phyloP scores from a whole-genome alignment of 768 basidiomycete species.

The Cubamyces sp. region DNA sequence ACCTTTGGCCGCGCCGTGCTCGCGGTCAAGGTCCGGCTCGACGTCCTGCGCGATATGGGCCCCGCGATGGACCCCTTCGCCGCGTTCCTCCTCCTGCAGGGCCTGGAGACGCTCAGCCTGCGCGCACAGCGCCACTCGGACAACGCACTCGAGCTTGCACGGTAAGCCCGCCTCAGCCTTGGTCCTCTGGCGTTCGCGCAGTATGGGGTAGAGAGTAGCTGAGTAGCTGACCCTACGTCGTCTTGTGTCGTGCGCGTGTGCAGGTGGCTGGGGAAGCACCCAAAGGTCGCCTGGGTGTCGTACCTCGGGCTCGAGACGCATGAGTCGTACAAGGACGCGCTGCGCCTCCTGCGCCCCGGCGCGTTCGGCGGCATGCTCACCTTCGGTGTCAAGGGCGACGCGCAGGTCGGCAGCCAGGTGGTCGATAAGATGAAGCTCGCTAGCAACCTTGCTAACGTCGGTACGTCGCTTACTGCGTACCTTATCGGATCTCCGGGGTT shows the following conservation, averaged over 20 bases:
- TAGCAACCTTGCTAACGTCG: conserved; percentile 75
- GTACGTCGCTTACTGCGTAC: conserved; percentile 42
- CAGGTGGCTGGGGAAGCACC: conserved; percentile 64
- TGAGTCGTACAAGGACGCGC: conserved; percentile 60
- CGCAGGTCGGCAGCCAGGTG: conserved; percentile 53
- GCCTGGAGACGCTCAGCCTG: conserved; percentile 76
- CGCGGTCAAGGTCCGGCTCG: conserved; percentile 65
- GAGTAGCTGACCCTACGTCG: too few relatives aligned
- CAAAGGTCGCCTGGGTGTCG: conserved; percentile 74
- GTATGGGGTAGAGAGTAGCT: too few relatives aligned
- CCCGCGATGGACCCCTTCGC: conserved; percentile 71
- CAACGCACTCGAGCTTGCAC: conserved; percentile 72
- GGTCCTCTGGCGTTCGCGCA: too few relatives aligned
- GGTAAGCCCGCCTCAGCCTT: conserved; percentile 35
- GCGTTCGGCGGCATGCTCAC: conserved; percentile 75
- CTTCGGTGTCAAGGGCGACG: conserved; percentile 72
- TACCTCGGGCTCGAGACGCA: conserved; percentile 75
- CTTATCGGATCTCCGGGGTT: neutral
- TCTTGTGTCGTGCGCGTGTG: too few relatives aligned
- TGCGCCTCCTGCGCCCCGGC: conserved; percentile 54
- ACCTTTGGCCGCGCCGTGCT: conserved; percentile 68
- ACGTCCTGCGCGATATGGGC: conserved; percentile 69
- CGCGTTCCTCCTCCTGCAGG: conserved; percentile 75
- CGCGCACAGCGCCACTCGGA: conserved; percentile 71
- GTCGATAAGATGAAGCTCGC: conserved; percentile 76